Evolutionary conservation across 371 early-diverging fungal genomes (phyloP).

Genomic region (Rhizopus delemar): DNA sequence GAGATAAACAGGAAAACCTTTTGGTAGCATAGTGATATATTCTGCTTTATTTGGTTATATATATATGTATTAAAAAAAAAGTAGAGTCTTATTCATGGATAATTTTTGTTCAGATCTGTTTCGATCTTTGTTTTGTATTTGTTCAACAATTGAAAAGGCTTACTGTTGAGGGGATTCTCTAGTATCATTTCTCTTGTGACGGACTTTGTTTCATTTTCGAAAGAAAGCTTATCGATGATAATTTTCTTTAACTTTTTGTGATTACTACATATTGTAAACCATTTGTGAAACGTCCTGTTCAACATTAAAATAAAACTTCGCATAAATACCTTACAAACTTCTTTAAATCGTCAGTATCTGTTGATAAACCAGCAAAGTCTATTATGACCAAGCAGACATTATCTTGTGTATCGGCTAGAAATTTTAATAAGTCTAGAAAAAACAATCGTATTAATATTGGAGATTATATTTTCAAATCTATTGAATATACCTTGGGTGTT

Average conservation of each 20-base stretch:
- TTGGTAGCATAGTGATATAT: too few species aligned
- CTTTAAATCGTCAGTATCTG: conserved; percentile 10
- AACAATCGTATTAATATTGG: background rate
- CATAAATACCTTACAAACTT: background rate
- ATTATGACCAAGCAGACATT: conserved; percentile 21
- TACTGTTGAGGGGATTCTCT: background rate
- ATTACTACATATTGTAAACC: background rate
- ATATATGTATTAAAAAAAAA: background rate
- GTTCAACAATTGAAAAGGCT: too few species aligned
- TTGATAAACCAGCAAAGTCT: conserved; percentile 22
- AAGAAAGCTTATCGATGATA: background rate
- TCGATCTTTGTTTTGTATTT: too few species aligned
- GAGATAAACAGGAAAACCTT: too few species aligned
- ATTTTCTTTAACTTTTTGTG: background rate
- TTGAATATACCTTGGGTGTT: conserved; percentile 3
- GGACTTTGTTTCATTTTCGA: background rate
- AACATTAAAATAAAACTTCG: background rate
- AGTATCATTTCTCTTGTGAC: too few species aligned
- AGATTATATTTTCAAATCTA: conserved; percentile 4
- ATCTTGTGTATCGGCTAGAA: background rate
- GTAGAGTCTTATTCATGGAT: background rate
- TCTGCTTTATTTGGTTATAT: too few species aligned
- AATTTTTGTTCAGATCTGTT: too few species aligned
- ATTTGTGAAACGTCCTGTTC: background rate
- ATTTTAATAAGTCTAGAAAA: conserved; percentile 3